These are phyloP conservation scores for Saitozyma podzolica DNA, from an alignment of 768 basidiomycete genomes.

Conservation along the genomic window DNA sequence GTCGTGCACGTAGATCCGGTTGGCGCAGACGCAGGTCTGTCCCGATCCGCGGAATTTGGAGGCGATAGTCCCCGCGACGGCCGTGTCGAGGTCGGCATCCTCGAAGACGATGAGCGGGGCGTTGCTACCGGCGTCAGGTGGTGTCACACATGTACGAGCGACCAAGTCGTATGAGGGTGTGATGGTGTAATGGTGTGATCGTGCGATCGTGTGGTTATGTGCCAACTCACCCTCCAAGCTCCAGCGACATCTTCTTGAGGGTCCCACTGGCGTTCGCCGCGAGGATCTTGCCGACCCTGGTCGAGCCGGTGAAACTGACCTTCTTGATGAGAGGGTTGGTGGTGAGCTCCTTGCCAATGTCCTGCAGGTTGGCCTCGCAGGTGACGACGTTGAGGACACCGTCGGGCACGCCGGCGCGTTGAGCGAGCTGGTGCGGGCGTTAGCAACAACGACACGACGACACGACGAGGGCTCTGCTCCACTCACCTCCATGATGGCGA, in stretches of 20 bases:
- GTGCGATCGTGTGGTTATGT: no score
- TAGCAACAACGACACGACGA: neutral
- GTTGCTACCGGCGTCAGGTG: slow-evolving; percentile 66
- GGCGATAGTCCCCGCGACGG: slow-evolving; percentile 69
- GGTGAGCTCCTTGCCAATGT: slow-evolving; percentile 93
- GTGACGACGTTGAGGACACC: slow-evolving; percentile 95
- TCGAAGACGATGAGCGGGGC: slow-evolving; percentile 94
- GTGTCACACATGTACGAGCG: no score
- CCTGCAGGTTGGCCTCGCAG: slow-evolving; percentile 75
- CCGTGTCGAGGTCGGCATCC: slow-evolving; percentile 88
- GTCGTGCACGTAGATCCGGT: slow-evolving; percentile 90
- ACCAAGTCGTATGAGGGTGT: no score
- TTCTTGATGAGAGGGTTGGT: slow-evolving; percentile 83
- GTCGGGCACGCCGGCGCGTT: slow-evolving; percentile 87
- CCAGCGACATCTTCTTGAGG: slow-evolving; percentile 53
- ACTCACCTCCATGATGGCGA: slow-evolving; percentile 83
- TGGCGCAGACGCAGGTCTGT: slow-evolving; percentile 56
- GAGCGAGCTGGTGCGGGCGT: slow-evolving; percentile 62
- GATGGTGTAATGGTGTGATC: no score
- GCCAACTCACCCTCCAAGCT: slow-evolving; percentile 37
- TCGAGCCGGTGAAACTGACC: slow-evolving; percentile 76
- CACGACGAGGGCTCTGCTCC: neutral
- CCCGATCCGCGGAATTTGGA: slow-evolving; percentile 52
- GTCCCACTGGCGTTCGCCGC: slow-evolving; percentile 50
- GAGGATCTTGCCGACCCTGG: slow-evolving; percentile 54